Conservation (phyloP, 768 basidiomycete species). For the Podaxis sp. region DNA sequence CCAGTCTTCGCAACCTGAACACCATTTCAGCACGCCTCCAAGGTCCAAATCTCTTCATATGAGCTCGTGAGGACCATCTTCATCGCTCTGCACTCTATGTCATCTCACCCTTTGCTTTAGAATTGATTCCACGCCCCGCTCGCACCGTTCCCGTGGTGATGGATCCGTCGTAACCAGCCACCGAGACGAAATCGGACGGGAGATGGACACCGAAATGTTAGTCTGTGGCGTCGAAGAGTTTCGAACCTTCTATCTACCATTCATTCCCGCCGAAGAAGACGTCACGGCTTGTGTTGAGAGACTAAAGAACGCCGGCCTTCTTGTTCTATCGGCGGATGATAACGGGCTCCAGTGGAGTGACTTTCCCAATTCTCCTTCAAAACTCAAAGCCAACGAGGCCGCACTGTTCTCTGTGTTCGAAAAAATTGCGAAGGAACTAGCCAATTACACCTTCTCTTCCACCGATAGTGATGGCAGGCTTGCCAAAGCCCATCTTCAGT, state of each 20-base stretch:
- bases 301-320: neutral
- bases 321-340: neutral
- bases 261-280: neutral
- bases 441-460: neutral
- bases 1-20: too few species aligned
- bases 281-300: neutral
- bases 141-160: too few species aligned
- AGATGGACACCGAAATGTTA: neutral
- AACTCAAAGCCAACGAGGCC: neutral
- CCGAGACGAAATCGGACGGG: neutral
- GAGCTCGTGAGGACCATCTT: too few species aligned
- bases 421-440: neutral
- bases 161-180: too few species aligned
- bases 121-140: too few species aligned
- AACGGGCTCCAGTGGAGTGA: neutral
- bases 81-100: too few species aligned
- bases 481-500: neutral
- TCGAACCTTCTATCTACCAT: neutral
- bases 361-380: neutral
- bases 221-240: neutral
- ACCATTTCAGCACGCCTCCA: too few species aligned
- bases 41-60: too few species aligned
- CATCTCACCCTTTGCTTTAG: too few species aligned
- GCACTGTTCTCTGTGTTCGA: neutral
- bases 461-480: neutral